Percentiles rank a stretch among this genome's conserved stretches.
Evolutionary conservation across 495 filamentous ascomycete species (phyloP).

Genomic region (Xanthoparmelia taractica): DNA sequence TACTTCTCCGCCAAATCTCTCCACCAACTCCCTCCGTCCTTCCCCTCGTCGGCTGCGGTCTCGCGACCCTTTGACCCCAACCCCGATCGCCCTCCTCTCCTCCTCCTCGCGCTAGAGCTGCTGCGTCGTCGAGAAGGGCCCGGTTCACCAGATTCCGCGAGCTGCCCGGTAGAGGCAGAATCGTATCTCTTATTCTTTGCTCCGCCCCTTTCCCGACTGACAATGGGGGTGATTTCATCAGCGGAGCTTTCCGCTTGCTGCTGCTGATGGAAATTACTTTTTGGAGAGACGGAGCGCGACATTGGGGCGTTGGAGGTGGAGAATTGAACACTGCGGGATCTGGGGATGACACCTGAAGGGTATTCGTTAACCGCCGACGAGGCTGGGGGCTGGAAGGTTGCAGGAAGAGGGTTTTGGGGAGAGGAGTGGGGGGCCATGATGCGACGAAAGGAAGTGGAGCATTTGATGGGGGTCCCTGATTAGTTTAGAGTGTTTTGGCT

Average conservation of each 20-base stretch:
- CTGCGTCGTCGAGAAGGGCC: constrained; percentile 3
- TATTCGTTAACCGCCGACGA: not conserved
- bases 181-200: constrained; percentile 17
- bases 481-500: not conserved
- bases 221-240: constrained; percentile 31
- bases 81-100: not conserved
- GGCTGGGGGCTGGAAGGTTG: not conserved
- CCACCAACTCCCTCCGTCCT: constrained; percentile 39
- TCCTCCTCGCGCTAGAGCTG: constrained; percentile 13
- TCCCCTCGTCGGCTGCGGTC: not conserved
- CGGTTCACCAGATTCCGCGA: not conserved
- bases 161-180: constrained; percentile 3
- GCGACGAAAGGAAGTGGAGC: not conserved
- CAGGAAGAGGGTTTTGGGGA: not conserved
- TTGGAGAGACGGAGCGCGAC: constrained; percentile 15
- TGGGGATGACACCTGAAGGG: not conserved
- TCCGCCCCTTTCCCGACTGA: constrained; percentile 20
- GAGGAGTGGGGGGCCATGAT: constrained; percentile 5
- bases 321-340: constrained; percentile 17
- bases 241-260: constrained; percentile 21
- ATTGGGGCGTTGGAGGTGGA: constrained; percentile 7
- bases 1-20: constrained; percentile 54
- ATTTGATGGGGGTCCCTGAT: not conserved
- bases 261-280: constrained; percentile 5
- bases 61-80: not conserved